Base-by-base conservation (phyloP, 768 basidiomycete species). In the Xerocomellus dryophilus region DNA sequence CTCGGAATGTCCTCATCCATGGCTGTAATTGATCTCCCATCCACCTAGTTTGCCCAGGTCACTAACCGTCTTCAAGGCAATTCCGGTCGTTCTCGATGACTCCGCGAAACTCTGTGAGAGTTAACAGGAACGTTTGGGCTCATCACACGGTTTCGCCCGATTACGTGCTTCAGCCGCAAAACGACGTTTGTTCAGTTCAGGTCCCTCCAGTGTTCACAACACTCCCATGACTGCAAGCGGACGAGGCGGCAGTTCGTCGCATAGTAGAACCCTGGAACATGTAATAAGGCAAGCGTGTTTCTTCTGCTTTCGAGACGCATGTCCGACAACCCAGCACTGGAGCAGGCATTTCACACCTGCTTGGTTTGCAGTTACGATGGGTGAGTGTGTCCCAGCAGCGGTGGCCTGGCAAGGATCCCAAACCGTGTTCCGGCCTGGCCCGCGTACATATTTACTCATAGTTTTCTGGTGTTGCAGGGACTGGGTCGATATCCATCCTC, bases 361-460 rank as follows among this genome's bases (percentile, higher is more conserved):
- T 66, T 84, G 81, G 82, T 79, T 79, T 57, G 72, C 81, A 5
- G 74, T 78, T 12, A 75, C 72, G 46, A 83, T 84, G 82, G 82
- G 77, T 78, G 39, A 47, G 74, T 65, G 41, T 34, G 4, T 34
- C 17, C 15, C 17, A 34, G 12, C 20, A 29, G 18, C 2, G n/a
- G 27, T 23, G 14, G 31, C 35, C 17, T 36, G 23, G 18, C 7
- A 21, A 21, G 27, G 25, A 20, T 31, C 7, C 35, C 2, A 31
- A 4, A 45, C 14, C 34, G 18, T 35, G 11, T 32, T 52, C 36
- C 25, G 39, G 48, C 18, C 25, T 47, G 21, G 31, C 11, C 17
- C 10, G 18, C 34, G 11, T 32, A 9, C 34, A 29, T 9, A 45
- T 32, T 38, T 34, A 18, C 51, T 53, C 36, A 57, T 31, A 3